Conservation (phyloP, 305 asterid genomes). For the Ilex paraguariensis region DNA sequence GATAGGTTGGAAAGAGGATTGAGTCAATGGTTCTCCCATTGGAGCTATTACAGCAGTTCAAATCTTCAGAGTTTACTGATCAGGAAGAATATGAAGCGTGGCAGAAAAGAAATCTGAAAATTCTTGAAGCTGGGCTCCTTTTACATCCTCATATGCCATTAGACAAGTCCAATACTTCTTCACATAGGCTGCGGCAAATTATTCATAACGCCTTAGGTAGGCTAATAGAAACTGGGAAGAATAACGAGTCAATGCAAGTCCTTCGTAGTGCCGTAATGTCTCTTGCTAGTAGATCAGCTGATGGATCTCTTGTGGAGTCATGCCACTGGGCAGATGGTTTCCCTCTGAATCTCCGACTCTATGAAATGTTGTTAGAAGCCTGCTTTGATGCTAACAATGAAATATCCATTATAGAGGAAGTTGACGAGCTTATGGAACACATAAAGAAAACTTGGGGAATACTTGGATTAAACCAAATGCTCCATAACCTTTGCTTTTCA, state of each 20-base stretch:
- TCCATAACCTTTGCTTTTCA: neutral
- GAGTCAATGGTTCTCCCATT: neutral
- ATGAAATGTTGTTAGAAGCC: neutral
- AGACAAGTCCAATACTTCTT: neutral
- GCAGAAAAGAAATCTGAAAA: constrained; percentile 2
- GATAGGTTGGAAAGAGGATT: neutral
- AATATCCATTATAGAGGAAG: neutral
- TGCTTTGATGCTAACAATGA: neutral
- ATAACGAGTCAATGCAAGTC: neutral
- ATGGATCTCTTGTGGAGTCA: neutral
- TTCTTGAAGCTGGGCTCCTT: neutral
- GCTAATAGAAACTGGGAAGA: neutral
- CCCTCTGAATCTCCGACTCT: neutral
- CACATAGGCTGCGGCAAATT: neutral
- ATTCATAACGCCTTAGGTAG: neutral
- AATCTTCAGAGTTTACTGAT: neutral
- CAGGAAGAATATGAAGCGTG: neutral
- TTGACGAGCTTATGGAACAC: neutral
- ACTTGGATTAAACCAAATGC: neutral
- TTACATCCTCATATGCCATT: neutral
- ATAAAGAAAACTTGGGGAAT: neutral
- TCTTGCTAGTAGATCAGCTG: neutral
- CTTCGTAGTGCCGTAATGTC: neutral
- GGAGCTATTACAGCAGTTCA: neutral
- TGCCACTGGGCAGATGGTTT: constrained; percentile 1